Evolutionary conservation across 73 alveolate species (phyloP), one percentile per base, ranked within the genome.

Genomic region (Diophrys appendiculata): DNA sequence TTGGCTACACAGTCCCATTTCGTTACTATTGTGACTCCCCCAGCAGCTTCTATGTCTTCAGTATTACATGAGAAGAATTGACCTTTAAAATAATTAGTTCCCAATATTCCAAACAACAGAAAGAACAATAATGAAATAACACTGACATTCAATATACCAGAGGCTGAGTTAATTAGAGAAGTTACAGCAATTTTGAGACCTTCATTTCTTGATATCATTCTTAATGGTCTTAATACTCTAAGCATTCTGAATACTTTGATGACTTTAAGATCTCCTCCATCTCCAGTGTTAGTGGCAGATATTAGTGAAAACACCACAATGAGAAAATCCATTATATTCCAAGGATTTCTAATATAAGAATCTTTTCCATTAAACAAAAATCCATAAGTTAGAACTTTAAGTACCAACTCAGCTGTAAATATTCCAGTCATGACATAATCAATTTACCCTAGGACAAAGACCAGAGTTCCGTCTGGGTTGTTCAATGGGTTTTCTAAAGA

Each of bases 261-360:
- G 33, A 77, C 72, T 1, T 79, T 83, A 32, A 81, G 69, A 82
- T 92, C 27, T 29, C 55, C 33, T 52, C 64, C 68, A 90, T 83
- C 27, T 71, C 76, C 29, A 71, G 77, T 24, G 80, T 24, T 23
- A 60, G 68, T n/a, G 69, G 81, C 11, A 25, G 14, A 31, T 80
- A 54, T 82, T 22, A 95, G 75, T n/a, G 99, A 96, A 64, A 93
- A 76, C 29, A 95, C 28, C 0, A 97, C 99, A 68, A 97, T 91
- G 22, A 94, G 80, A 88, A 97, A 95, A 91, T 97, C 99, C 55
- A 97, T 72, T 54, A 80, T 69, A 83, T 94, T 94, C 99, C 99
- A 97, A 65, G 92, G 80, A 79, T 94, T 97, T 80, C 96, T 81
- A 52, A 97, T 77, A 76, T 97, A 97, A 34, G 96, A 68, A 2